A percentile compares a stretch with the other conserved stretches of the same genome.
Evolutionary conservation across 1,284 basidiomycete species (phyloP).

Genomic region (Sporisorium iseilematis-ciliati): DNA sequence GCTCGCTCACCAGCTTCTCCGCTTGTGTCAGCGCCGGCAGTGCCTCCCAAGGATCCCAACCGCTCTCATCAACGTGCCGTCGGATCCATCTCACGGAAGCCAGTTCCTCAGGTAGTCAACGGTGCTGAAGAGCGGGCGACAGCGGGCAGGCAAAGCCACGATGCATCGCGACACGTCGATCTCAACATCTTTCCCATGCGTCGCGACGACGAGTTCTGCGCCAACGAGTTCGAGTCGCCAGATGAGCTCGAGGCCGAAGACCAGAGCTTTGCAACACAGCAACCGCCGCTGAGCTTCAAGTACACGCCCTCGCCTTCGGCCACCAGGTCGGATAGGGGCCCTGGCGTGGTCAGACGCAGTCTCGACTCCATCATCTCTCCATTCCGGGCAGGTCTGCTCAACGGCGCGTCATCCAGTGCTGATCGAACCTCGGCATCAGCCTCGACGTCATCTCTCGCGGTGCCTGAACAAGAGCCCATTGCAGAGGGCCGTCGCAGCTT

Average conservation of each 20-base stretch:
- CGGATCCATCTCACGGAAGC: conserved; percentile 3
- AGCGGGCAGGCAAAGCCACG: not conserved
- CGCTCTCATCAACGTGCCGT: not conserved
- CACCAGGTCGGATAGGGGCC: conserved; percentile 5
- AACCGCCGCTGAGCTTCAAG: not conserved
- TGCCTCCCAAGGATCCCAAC: conserved; percentile 18
- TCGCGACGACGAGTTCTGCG: conserved; percentile 40
- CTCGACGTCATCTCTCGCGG: conserved; percentile 7
- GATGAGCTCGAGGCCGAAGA: conserved; percentile 27
- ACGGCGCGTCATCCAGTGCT: not conserved
- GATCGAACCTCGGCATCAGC: not conserved
- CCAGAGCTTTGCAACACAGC: not conserved
- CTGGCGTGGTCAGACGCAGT: conserved; percentile 43
- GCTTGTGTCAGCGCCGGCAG: conserved; percentile 4
- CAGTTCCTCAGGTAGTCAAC: conserved; percentile 2
- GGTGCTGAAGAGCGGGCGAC: not conserved
- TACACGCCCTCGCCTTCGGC: not conserved
- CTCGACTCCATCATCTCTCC: conserved; percentile 49
- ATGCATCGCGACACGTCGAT: conserved; percentile 17
- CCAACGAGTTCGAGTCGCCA: conserved; percentile 41
- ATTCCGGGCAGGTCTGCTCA: conserved; percentile 43
- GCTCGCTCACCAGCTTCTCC: not conserved
- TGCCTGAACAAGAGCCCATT: conserved; percentile 8
- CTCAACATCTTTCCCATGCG: conserved; percentile 34
- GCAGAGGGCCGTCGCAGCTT: conserved; percentile 35